A percentile compares a stretch with the other conserved stretches of the same genome.
These are phyloP conservation scores for Verticillium alfalfae DNA, from an alignment of 2,329 filamentous ascomycete species.

Conservation along the genomic window DNA sequence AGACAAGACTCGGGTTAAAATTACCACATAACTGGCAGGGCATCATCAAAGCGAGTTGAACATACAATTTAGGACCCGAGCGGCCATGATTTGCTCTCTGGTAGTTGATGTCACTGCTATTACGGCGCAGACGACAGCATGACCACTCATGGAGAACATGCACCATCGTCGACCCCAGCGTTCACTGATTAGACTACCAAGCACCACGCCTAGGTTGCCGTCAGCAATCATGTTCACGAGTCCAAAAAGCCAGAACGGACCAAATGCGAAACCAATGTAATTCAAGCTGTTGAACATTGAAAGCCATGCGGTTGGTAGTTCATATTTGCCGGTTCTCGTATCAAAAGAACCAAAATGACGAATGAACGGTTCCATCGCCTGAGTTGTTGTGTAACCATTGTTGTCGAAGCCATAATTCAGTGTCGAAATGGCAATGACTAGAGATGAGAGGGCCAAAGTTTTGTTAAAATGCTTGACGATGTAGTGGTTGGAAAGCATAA, in stretches of 20 bases:
- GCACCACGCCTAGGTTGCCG: slow-evolving; percentile 11
- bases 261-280: slow-evolving; percentile 25
- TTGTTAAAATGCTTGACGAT: slow-evolving; percentile 12
- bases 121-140: slow-evolving; percentile 22
- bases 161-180: slow-evolving; percentile 18
- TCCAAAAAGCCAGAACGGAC: slow-evolving; percentile 7
- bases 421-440: slow-evolving; percentile 26
- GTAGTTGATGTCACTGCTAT: slow-evolving; percentile 23
- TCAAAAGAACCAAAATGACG: slow-evolving; percentile 24
- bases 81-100: slow-evolving; percentile 24
- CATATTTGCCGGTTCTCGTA: slow-evolving; percentile 14
- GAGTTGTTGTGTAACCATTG: slow-evolving; percentile 25
- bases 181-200: slow-evolving; percentile 15
- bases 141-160: slow-evolving; percentile 9
- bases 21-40: no score
- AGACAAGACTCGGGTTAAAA: no score
- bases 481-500: no score
- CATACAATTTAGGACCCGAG: slow-evolving; percentile 24
- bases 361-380: slow-evolving; percentile 29
- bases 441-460: slow-evolving; percentile 9
- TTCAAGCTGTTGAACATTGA: slow-evolving; percentile 29
- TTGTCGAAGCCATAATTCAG: slow-evolving; percentile 36
- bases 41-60: no score
- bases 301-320: slow-evolving; percentile 22
- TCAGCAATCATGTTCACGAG: neutral